Base-by-base conservation (phyloP, 306 rosid species). In the Pachyrhizus erosus region DNA sequence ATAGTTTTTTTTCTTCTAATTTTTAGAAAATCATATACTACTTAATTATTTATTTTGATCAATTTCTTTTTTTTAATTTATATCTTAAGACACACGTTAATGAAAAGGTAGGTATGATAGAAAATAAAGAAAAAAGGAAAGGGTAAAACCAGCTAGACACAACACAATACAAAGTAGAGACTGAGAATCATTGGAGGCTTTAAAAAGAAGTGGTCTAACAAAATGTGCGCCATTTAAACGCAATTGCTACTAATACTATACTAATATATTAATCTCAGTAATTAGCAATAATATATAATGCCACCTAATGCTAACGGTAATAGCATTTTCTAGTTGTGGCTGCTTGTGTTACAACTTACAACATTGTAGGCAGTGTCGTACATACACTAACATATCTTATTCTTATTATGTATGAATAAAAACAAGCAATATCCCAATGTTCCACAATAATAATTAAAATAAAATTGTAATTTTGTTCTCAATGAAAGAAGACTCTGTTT, bases 211-310 rank as follows among this genome's bases (percentile, higher is more conserved):
- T 49, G 21, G 75, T 68, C 51, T 79, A 17, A 69, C 45, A 68
- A 77, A 76, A 67, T 85, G 75, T 61, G 73, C 80, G 76, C 84
- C 84, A 83, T 78, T 26, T 9, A 73, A 74, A 54, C 78, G 84
- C 81, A 55, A 75, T 45, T 46, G 52, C 24, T 61, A 15, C 10
- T 18, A 76, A 23, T 45, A 80, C 20, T 26, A 5, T 29, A 43
- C 3, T 43, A 21, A 48, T 49, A 51, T 34, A 3, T 23, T 51
- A 55, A 21, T 75, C 11, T 14, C 10, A 39, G 46, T 24, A 8
- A 42, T 40, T 1, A 68, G 3, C 1, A 68, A 64, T 31, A 23
- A 49, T 51, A n/a, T 43, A 65, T 46, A 11, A 70, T 43, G 68
- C 54, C 34, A 71, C 73, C 83, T 68, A 83, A 76, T 80, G 27